Evolutionary conservation across 106 monocot genomes (phyloP).

Genomic region (Platanthera zijinensis): DNA sequence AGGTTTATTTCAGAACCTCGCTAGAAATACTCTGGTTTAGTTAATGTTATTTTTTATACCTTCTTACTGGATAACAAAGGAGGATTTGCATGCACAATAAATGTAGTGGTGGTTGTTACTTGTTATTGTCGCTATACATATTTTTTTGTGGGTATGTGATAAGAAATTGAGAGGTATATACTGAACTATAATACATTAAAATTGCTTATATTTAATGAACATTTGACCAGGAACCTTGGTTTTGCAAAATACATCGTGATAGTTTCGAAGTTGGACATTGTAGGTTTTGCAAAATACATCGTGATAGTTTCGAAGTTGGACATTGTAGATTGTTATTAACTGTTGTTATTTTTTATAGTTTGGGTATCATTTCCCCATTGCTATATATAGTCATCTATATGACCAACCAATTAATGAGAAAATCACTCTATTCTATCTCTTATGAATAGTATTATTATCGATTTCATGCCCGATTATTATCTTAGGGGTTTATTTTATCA

Average conservation of each 20-base stretch:
- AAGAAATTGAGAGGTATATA: neutral
- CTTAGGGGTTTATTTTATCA: too few relatives aligned
- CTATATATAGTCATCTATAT: too few relatives aligned
- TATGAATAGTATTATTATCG: too few relatives aligned
- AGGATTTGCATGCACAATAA: neutral
- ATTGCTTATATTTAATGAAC: neutral
- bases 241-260: neutral
- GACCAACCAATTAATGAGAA: too few relatives aligned
- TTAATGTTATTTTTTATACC: neutral
- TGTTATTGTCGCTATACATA: neutral
- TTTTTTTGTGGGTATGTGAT: neutral
- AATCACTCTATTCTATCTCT: too few relatives aligned
- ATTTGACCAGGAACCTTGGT: neutral
- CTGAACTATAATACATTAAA: neutral
- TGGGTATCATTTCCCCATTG: too few relatives aligned
- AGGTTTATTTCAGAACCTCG: neutral
- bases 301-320: too few relatives aligned
- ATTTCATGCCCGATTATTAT: too few relatives aligned
- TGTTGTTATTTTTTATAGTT: too few relatives aligned
- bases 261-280: neutral
- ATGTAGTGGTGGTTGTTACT: neutral
- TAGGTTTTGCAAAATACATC: too few relatives aligned
- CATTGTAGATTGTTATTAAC: too few relatives aligned
- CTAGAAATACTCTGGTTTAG: neutral
- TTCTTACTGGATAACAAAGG: neutral